Percentiles rank a stretch among this genome's conserved stretches.
phyloP scores from a whole-genome alignment of 2,329 filamentous ascomycete genomes.

The Dactylellina leptospora region DNA sequence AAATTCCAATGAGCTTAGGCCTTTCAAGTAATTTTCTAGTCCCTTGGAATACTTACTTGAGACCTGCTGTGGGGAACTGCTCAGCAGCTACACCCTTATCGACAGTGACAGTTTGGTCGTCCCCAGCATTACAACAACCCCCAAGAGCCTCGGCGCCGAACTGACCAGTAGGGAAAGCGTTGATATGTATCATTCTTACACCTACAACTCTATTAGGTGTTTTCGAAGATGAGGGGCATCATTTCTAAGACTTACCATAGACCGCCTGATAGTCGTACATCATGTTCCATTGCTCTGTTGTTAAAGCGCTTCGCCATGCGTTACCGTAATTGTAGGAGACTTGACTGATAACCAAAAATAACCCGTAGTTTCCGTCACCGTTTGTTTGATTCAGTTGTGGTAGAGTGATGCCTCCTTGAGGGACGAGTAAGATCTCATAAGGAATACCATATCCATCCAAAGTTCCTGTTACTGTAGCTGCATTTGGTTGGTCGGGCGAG shows the following conservation, averaged over 20 bases:
- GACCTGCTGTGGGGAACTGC: constrained; percentile 66
- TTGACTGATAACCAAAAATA: constrained; percentile 67
- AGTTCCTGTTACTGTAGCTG: constrained; percentile 65
- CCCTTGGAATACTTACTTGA: constrained; percentile 64
- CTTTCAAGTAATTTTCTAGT: constrained; percentile 56
- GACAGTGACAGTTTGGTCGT: constrained; percentile 67
- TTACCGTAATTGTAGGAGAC: constrained; percentile 67
- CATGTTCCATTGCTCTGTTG: constrained; percentile 66
- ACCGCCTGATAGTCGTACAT: constrained; percentile 68
- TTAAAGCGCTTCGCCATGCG: constrained; percentile 66
- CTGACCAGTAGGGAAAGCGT: constrained; percentile 67
- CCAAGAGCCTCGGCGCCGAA: constrained; percentile 63
- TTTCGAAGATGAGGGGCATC: constrained; percentile 68
- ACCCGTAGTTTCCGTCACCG: constrained; percentile 68
- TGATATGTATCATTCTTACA: constrained; percentile 70
- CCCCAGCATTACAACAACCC: constrained; percentile 65
- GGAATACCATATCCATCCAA: constrained; percentile 71
- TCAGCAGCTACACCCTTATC: constrained; percentile 62
- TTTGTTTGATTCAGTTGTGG: constrained; percentile 65
- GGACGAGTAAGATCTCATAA: constrained; percentile 67
- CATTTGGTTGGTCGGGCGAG: constrained; percentile 64
- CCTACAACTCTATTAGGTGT: constrained; percentile 61
- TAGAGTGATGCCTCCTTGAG: constrained; percentile 65
- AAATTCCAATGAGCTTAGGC: background rate
- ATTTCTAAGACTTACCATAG: constrained; percentile 70